Base-by-base conservation (phyloP, 345 rosid species). In the Aurinia saxatilis region DNA sequence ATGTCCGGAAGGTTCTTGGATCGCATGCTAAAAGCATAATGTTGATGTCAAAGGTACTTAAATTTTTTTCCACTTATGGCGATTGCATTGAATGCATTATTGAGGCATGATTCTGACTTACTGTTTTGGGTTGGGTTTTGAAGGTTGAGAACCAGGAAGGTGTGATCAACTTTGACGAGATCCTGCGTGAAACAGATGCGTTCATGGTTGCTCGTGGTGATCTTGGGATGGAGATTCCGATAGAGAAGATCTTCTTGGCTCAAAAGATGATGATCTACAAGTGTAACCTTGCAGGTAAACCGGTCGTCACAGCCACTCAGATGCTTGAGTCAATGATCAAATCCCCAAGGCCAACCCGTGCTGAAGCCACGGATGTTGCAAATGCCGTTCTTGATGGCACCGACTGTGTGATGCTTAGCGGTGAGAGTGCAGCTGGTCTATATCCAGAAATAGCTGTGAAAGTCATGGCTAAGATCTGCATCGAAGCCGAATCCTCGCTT, bases 171-270 rank as follows among this genome's bases (percentile, higher is more conserved):
- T 90, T 90, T 23, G 97, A 90, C 63, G 97, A 90, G 61, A 90
- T 90, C 55, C 60, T 90, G 75, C 90, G 90, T 35, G 97, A 90
- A 76, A 90, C 97, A 6, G 95, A 90, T 63, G 79, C 97, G 0
- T 90, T 80, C 80, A 90, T 90, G 95, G 97, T 90, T 82, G 97
- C 95, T 31, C 92, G 92, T 76, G 95, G 97, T 65, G 97, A 90
- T 75, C 87, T 90, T 5, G 92, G 97, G 49, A 85, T 87, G 97
- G 97, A 90, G 73, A 90, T 90, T 75, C 97, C 95, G 1, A 84
- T 90, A 16, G 95, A 90, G 84, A 90, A 90, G 84, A 90, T 90
- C 46, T 90, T 87, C 81, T 75, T 87, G 63, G 97, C 95, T 15
- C 95, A 90, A 33, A 90, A 90, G 78, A 77, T 90, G 97, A 90